Conservation (phyloP, 2,329 filamentous ascomycete species). For the Pseudogymnoascus sp. region DNA sequence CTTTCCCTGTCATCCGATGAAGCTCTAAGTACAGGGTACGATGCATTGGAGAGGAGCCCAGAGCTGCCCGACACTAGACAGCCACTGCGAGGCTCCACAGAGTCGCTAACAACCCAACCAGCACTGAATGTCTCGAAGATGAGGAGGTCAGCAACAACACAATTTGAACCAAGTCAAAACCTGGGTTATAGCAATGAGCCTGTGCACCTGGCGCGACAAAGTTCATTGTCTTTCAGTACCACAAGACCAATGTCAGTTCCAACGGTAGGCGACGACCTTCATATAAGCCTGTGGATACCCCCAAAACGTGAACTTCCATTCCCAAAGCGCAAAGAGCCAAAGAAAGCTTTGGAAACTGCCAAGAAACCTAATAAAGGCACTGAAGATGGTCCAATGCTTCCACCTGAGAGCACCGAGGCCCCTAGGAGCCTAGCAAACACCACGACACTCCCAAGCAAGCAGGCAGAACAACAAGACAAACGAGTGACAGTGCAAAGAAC, state of each 20-base stretch:
- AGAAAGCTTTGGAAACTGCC: neutral
- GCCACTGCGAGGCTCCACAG: neutral
- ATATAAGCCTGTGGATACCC: slow-evolving; percentile 17
- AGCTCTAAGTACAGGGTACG: neutral
- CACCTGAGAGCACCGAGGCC: neutral
- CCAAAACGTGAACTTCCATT: slow-evolving; percentile 26
- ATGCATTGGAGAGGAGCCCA: neutral
- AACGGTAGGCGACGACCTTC: slow-evolving; percentile 7
- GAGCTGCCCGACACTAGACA: neutral
- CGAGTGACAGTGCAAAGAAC: neutral
- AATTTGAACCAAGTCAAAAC: neutral
- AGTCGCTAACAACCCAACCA: neutral
- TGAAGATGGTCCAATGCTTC: neutral
- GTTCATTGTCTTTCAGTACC: neutral
- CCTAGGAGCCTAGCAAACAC: neutral
- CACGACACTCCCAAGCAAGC: slow-evolving; percentile 14
- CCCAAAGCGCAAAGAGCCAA: slow-evolving; percentile 12
- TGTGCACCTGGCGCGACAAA: neutral
- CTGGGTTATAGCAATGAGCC: neutral
- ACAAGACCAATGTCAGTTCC: slow-evolving; percentile 16
- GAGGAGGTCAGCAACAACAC: neutral
- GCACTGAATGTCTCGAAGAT: neutral
- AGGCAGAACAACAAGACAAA: neutral
- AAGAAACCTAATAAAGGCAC: neutral
- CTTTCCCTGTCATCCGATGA: neutral